A percentile compares a stretch with the other conserved stretches of the same genome.
phyloP scores from a whole-genome alignment of 2,329 filamentous ascomycete genomes.

The Sporothrix mexicana region DNA sequence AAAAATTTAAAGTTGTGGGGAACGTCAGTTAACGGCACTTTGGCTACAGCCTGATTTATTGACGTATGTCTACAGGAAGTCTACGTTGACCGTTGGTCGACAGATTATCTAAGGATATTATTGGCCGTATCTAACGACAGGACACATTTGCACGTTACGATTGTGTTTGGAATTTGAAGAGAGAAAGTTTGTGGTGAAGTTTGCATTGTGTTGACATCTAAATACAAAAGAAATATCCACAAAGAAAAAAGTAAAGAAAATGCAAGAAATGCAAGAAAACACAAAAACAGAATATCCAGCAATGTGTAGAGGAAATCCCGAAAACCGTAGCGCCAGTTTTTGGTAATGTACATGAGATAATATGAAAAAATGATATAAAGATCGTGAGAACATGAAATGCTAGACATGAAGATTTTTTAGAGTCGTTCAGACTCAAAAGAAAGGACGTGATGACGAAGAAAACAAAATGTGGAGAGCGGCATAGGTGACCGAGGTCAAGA shows the following conservation, averaged over 20 bases:
- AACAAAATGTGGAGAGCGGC: background rate
- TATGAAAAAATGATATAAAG: background rate
- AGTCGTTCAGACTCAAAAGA: background rate
- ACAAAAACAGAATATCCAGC: background rate
- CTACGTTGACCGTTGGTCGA: no score
- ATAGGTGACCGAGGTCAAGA: background rate
- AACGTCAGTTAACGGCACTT: background rate
- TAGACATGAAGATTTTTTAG: background rate
- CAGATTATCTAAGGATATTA: background rate
- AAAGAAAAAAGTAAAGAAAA: background rate
- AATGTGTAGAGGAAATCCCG: background rate
- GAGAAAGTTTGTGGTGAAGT: background rate
- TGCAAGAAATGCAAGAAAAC: background rate
- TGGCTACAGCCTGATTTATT: background rate
- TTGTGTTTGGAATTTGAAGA: background rate
- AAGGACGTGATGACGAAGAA: conserved; percentile 22
- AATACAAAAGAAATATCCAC: background rate
- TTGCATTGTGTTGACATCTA: conserved; percentile 11
- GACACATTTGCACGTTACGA: background rate
- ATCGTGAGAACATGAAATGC: background rate
- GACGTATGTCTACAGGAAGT: no score
- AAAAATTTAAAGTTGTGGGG: no score
- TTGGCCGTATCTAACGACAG: background rate
- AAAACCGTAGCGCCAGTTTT: conserved; percentile 15
- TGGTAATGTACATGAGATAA: conserved; percentile 19